Evolutionary conservation across 2,329 filamentous ascomycete genomes (phyloP).

Genomic region (Alternaria atra): DNA sequence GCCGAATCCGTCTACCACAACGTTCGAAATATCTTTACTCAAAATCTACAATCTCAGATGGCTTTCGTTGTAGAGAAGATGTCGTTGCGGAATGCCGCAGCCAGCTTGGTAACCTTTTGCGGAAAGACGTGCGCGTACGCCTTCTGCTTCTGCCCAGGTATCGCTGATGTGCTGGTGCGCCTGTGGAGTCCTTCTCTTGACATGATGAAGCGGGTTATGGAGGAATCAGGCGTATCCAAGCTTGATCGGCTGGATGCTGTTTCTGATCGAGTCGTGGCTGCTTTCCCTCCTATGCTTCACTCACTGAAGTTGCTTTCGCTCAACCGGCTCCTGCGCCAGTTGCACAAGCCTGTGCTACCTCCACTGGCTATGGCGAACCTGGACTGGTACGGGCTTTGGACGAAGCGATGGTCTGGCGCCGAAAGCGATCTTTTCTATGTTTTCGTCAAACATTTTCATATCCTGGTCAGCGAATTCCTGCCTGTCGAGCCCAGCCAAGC

Average conservation of each 20-base stretch:
- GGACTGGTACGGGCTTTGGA: constrained; percentile 87
- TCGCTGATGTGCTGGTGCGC: constrained; percentile 82
- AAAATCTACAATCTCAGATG: constrained; percentile 85
- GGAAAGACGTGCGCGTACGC: constrained; percentile 92
- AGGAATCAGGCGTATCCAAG: constrained; percentile 70
- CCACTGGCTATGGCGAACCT: constrained; percentile 76
- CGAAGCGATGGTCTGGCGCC: constrained; percentile 82
- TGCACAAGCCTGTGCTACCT: constrained; percentile 72
- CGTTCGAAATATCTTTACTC: constrained; percentile 83
- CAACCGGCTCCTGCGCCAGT: constrained; percentile 64
- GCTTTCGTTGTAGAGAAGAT: constrained; percentile 87
- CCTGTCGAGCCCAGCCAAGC: constrained; percentile 58
- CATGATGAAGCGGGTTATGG: constrained; percentile 74
- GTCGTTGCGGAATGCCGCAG: constrained; percentile 76
- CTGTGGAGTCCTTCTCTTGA: constrained; percentile 79
- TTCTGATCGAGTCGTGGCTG: constrained; percentile 70
- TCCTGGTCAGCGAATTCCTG: constrained; percentile 73
- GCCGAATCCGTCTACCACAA: constrained; percentile 85
- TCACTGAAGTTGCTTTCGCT: constrained; percentile 71
- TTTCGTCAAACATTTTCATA: constrained; percentile 87
- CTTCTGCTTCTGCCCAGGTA: constrained; percentile 89
- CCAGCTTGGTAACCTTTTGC: constrained; percentile 77
- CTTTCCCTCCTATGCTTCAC: constrained; percentile 74
- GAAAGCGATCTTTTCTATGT: constrained; percentile 93
- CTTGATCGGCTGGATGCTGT: constrained; percentile 58